Conservation (phyloP, 176 grass and related monocot species). For the Puya raimondii region DNA sequence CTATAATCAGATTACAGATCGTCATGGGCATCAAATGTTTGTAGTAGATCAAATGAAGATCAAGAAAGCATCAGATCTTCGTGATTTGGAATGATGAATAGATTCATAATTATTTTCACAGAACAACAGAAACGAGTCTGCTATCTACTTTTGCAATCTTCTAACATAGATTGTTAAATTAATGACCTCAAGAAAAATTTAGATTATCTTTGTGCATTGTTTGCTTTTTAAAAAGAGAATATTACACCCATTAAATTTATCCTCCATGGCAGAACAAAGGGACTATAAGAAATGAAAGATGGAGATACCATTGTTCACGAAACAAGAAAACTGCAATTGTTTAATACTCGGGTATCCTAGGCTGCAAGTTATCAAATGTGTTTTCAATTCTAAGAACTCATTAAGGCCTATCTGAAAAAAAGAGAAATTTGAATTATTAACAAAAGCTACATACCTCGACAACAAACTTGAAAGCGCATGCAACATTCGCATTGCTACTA, state of each 20-base stretch:
- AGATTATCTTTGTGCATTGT: neutral
- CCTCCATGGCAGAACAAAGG: neutral
- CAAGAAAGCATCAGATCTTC: no score
- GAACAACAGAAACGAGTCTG: neutral
- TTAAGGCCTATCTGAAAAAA: neutral
- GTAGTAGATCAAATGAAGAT: no score
- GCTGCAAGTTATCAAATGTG: neutral
- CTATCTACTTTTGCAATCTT: neutral
- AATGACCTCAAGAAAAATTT: neutral
- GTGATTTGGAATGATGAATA: no score
- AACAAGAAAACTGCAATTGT: neutral
- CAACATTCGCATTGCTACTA: slow-evolving; percentile 91
- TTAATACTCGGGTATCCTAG: neutral
- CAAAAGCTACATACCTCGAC: slow-evolving; percentile 55
- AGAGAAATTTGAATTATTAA: neutral
- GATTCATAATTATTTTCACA: neutral
- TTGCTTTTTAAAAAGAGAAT: neutral
- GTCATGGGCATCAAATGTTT: no score
- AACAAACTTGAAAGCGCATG: slow-evolving; percentile 85
- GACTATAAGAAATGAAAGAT: neutral
- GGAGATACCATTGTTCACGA: neutral
- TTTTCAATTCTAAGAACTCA: neutral
- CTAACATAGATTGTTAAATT: neutral
- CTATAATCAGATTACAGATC: neutral
- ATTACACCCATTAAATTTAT: neutral